phyloP scores from a whole-genome alignment of 371 early-diverging fungal genomes.

The Mucor lusitanicus region DNA sequence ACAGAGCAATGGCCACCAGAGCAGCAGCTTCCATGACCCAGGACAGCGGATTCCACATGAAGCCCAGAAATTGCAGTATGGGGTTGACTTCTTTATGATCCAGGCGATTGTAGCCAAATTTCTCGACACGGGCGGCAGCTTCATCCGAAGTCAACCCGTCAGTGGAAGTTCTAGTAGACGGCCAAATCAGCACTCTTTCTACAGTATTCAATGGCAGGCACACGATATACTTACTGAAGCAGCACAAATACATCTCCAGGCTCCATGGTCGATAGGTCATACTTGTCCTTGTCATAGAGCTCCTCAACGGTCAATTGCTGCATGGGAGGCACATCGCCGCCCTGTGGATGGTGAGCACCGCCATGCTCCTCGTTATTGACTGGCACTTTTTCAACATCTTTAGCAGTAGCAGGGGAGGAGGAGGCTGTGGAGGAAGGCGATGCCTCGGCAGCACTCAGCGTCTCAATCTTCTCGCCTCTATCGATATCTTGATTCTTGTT shows the following conservation, averaged over 20 bases:
- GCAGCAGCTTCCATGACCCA: slow-evolving; percentile 76
- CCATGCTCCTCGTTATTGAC: neutral
- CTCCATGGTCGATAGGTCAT: slow-evolving; percentile 76
- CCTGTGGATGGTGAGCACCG: neutral
- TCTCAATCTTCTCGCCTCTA: neutral
- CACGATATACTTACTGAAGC: slow-evolving; percentile 48
- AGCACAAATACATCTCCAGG: slow-evolving; percentile 61
- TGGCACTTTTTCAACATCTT: neutral
- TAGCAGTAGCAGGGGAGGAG: neutral
- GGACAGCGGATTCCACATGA: slow-evolving; percentile 74
- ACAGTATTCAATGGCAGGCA: neutral
- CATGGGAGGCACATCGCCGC: slow-evolving; percentile 16
- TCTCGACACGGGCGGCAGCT: slow-evolving; percentile 54
- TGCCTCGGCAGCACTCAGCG: neutral
- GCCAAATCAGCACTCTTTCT: neutral
- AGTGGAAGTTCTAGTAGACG: slow-evolving; percentile 38
- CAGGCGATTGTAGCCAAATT: slow-evolving; percentile 67
- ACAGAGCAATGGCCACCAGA: slow-evolving; percentile 61
- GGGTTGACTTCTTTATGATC: slow-evolving; percentile 74
- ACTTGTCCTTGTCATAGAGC: slow-evolving; percentile 78
- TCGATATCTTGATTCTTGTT: neutral
- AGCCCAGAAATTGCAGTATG: slow-evolving; percentile 76
- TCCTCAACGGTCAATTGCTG: slow-evolving; percentile 65
- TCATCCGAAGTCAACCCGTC: slow-evolving; percentile 57
- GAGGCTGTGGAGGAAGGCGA: neutral